Evolutionary conservation across 2,329 filamentous ascomycete species (phyloP).

Genomic region (Cladophialophora immunda): DNA sequence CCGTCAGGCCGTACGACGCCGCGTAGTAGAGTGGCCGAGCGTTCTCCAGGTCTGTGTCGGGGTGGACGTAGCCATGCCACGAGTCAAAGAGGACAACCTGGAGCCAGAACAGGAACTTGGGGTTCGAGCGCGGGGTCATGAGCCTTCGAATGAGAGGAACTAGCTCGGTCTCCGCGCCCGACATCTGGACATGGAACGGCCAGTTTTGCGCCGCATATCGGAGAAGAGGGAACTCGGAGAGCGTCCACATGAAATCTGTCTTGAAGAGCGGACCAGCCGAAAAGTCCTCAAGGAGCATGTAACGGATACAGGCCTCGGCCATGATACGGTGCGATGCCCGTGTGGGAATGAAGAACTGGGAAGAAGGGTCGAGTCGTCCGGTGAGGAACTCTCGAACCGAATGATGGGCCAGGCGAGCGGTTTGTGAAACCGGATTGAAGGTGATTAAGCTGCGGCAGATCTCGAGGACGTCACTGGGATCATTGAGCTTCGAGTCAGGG

Average conservation of each 20-base stretch:
- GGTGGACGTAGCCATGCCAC: conserved; percentile 26
- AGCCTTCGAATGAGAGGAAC: conserved; percentile 30
- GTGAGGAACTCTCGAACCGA: conserved; percentile 34
- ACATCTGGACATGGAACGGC: conserved; percentile 28
- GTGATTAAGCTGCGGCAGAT: conserved; percentile 34
- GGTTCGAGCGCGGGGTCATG: conserved; percentile 24
- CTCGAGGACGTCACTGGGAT: conserved; percentile 33
- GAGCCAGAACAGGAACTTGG: conserved; percentile 34
- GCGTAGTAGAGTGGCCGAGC: conserved; percentile 33
- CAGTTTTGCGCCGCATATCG: conserved; percentile 32
- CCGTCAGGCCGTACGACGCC: conserved; percentile 31
- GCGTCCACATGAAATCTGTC: conserved; percentile 12
- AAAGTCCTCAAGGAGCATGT: conserved; percentile 33
- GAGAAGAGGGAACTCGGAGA: conserved; percentile 25
- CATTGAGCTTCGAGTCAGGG: conserved; percentile 26
- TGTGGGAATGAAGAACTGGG: conserved; percentile 26
- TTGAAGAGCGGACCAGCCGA: conserved; percentile 19
- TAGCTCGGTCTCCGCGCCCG: conserved; percentile 28
- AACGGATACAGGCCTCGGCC: conserved; percentile 30
- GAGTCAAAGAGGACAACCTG: conserved; percentile 34
- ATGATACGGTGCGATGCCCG: conserved; percentile 26
- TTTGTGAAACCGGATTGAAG: conserved; percentile 24
- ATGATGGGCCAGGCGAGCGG: conserved; percentile 30
- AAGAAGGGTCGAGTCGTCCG: conserved; percentile 13
- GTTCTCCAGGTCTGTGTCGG: conserved; percentile 12